Evolutionary conservation across 345 rosid species (phyloP).

Genomic region (Zanthoxylum bungeanum): DNA sequence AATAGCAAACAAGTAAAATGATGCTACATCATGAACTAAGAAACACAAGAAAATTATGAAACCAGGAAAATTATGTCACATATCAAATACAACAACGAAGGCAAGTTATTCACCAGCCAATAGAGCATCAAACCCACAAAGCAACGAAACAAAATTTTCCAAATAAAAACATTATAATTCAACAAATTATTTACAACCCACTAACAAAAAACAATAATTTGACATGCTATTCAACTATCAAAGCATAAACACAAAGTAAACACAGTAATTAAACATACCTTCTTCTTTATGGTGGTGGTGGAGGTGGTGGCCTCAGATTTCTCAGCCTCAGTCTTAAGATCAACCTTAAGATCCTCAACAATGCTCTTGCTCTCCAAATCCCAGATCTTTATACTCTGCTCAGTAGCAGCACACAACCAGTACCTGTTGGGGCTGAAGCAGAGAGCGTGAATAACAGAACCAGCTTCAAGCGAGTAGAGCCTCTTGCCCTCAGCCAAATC

Average conservation of each 20-base stretch:
- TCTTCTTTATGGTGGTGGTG: constrained; percentile 47
- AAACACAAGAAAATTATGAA: too few relatives aligned
- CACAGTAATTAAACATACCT: constrained; percentile 35
- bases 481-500: constrained; percentile 96
- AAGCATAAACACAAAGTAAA: too few relatives aligned
- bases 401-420: constrained; percentile 97
- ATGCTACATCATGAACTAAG: too few relatives aligned
- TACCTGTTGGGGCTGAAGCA: constrained; percentile 98
- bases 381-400: constrained; percentile 93
- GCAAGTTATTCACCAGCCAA: background rate
- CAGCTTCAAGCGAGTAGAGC: constrained; percentile 84
- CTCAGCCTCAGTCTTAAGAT: constrained; percentile 94
- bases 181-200: background rate
- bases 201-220: background rate
- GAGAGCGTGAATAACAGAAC: constrained; percentile 66
- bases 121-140: background rate
- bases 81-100: background rate
- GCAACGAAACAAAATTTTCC: too few relatives aligned
- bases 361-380: constrained; percentile 94
- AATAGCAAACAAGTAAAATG: too few relatives aligned
- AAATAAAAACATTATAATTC: too few relatives aligned
- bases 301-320: constrained; percentile 53
- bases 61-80: too few relatives aligned
- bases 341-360: constrained; percentile 96
- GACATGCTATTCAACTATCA: background rate